Percentiles rank a stretch among this genome's conserved stretches.
Evolutionary conservation across 2,329 filamentous ascomycete genomes (phyloP).

Genomic region (Verticillium albo-atrum): DNA sequence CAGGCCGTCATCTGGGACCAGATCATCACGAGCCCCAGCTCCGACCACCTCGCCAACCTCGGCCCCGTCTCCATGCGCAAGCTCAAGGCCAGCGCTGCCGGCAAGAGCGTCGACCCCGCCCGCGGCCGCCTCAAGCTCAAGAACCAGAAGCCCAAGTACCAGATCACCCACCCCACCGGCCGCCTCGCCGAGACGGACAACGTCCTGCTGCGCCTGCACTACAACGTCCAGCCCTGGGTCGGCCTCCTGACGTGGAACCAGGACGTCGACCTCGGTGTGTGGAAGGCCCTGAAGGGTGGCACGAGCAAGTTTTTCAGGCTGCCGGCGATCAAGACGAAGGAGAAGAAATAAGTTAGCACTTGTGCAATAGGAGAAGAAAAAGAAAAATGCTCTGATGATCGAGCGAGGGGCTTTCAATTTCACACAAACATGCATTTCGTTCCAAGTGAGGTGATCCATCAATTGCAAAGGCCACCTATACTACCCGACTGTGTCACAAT

Average conservation of each 20-base stretch:
- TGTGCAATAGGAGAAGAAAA: not conserved
- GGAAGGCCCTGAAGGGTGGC: constrained; percentile 64
- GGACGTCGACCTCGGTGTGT: constrained; percentile 49
- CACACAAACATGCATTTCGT: too few species aligned
- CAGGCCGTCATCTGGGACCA: constrained; percentile 92
- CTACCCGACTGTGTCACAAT: too few species aligned
- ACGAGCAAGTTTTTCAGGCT: constrained; percentile 60
- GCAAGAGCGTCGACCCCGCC: constrained; percentile 56
- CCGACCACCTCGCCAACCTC: constrained; percentile 58
- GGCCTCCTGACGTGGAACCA: constrained; percentile 81
- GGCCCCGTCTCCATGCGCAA: constrained; percentile 58
- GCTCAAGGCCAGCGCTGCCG: constrained; percentile 52
- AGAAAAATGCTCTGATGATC: too few species aligned
- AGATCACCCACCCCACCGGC: constrained; percentile 85
- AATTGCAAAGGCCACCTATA: too few species aligned
- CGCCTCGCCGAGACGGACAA: constrained; percentile 69
- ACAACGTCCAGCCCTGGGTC: constrained; percentile 98
- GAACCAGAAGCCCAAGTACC: constrained; percentile 92
- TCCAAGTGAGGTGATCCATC: too few species aligned
- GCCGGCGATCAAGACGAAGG: constrained; percentile 61
- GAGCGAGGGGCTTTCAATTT: not conserved
- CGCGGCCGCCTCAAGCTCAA: constrained; percentile 70
- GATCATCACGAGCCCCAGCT: constrained; percentile 76
- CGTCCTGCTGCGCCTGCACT: constrained; percentile 77
- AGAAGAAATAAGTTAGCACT: constrained; percentile 13